phyloP scores from a whole-genome alignment of 2,329 filamentous ascomycete species.

The Kalaharituber pfeilii region DNA sequence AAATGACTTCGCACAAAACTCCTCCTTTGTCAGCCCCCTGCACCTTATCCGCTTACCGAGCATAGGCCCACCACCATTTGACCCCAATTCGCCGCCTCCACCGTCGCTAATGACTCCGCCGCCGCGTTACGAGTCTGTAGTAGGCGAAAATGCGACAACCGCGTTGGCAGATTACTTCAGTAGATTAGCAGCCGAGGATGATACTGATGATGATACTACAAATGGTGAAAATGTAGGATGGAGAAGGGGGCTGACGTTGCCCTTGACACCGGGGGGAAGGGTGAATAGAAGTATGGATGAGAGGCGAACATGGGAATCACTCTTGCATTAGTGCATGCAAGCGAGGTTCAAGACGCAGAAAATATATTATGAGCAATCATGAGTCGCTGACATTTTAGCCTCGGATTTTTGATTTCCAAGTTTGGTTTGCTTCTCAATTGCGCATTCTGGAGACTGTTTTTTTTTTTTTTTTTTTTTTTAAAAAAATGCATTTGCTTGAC shows the following conservation, averaged over 20 bases:
- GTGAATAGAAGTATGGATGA: slow-evolving; percentile 49
- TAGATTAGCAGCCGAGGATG: slow-evolving; percentile 50
- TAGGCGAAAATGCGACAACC: slow-evolving; percentile 49
- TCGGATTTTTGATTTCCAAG: too few relatives aligned
- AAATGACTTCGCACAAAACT: slow-evolving; percentile 29
- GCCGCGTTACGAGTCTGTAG: slow-evolving; percentile 64
- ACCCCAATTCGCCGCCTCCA: slow-evolving; percentile 60
- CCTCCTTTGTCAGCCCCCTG: slow-evolving; percentile 48
- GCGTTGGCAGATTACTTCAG: slow-evolving; percentile 73
- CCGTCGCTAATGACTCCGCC: slow-evolving; percentile 49
- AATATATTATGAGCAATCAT: too few relatives aligned
- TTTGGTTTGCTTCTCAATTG: too few relatives aligned
- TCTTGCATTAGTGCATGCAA: too few relatives aligned
- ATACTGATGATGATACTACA: slow-evolving; percentile 31
- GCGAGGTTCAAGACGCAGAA: too few relatives aligned
- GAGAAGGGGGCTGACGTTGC: slow-evolving; percentile 35
- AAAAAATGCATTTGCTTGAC: too few relatives aligned
- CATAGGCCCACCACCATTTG: slow-evolving; percentile 74
- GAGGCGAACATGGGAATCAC: slow-evolving; percentile 34
- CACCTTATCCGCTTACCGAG: slow-evolving; percentile 70
- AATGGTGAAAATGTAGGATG: slow-evolving; percentile 23
- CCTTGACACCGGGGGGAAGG: slow-evolving; percentile 45
- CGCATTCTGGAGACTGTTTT: too few relatives aligned
- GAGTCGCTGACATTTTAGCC: too few relatives aligned
- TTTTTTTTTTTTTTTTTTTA: too few relatives aligned